Evolutionary conservation across 768 basidiomycete species (phyloP), one percentile per base, ranked within the genome.

Genomic region (Mycena polygramma): DNA sequence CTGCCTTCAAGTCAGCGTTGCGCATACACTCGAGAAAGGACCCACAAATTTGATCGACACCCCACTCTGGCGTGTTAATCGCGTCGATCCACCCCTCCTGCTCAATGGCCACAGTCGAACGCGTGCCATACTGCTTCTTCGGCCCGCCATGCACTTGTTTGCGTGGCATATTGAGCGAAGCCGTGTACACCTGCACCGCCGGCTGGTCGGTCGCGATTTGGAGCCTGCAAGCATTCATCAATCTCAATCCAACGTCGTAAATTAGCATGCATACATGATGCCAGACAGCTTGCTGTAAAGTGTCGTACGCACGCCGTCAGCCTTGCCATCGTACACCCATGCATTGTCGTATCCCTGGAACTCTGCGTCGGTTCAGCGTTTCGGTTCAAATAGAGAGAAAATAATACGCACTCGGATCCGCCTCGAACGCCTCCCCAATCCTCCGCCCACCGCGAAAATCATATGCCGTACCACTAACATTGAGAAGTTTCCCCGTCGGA

Each of bases 41-140:
- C 86, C 73, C 70, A 88, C 86, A 86, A 54, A 89, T 87, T 71
- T 88, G 86, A 75, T 89, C 83, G 4, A 87, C 80, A 20, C 79
- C 78, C 86, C 86, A 89, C 75, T 88, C 84, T 0, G 88, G 88
- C 7, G 83, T 87, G 69, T 89, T 87, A 62, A 89, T 87, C 14
- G 87, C 88, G 74, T 85, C 88, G 52, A 89, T 79, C 69, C 85
- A 86, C 10, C 87, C 86, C 72, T 87, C 81, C 71, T 87, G 87
- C 72, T 89, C 88, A 60, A 89, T 83, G 0, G 86, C 88, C 19
- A 88, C 82, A 0, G 85, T 87, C 51, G 83, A 79, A 72, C 79
- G 84, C 43, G 73, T 77, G 3, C 79, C 79, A 74, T 88, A 89
- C 17, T 77, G 81, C 19, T 80, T 69, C 8, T 74, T 74, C 1